Conservation (phyloP, 1,284 basidiomycete genomes). For the Rhodotorula sp. region DNA sequence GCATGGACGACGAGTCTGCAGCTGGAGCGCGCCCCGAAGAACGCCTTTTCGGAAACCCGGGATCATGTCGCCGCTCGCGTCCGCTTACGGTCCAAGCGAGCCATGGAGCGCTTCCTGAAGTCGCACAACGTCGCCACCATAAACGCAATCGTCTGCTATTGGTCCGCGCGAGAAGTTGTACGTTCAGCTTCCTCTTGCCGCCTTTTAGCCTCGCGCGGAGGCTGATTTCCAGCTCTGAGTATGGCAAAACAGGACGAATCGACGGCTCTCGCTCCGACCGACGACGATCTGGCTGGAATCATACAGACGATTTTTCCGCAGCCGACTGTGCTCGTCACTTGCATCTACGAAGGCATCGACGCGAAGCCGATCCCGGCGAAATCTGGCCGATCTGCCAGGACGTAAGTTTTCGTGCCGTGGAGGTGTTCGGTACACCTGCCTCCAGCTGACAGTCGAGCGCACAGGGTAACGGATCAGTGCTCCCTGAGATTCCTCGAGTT, state of each 20-base stretch:
- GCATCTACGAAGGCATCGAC: constrained; percentile 69
- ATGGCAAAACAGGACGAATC: no score
- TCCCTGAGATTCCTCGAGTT: constrained; percentile 83
- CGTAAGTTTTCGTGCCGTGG: neutral
- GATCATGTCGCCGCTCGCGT: constrained; percentile 61
- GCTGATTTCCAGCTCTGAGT: no score
- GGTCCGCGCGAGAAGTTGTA: constrained; percentile 52
- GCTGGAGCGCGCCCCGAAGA: constrained; percentile 57
- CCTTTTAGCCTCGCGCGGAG: no score
- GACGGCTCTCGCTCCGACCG: no score
- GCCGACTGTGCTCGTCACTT: constrained; percentile 67
- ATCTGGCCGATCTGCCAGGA: constrained; percentile 18
- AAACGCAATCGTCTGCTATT: constrained; percentile 74
- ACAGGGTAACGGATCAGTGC: constrained; percentile 8
- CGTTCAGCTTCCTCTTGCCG: neutral
- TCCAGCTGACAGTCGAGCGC: neutral
- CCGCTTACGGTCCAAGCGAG: constrained; percentile 66
- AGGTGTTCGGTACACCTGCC: neutral
- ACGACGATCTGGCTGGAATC: no score
- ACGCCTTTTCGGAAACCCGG: constrained; percentile 62
- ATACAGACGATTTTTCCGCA: no score
- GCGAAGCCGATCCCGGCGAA: constrained; percentile 40
- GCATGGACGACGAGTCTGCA: constrained; percentile 43
- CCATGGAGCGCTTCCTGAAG: constrained; percentile 82
- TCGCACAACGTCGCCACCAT: constrained; percentile 74